phyloP scores from a whole-genome alignment of 148 eudicot species.

The Camellia japonica region DNA sequence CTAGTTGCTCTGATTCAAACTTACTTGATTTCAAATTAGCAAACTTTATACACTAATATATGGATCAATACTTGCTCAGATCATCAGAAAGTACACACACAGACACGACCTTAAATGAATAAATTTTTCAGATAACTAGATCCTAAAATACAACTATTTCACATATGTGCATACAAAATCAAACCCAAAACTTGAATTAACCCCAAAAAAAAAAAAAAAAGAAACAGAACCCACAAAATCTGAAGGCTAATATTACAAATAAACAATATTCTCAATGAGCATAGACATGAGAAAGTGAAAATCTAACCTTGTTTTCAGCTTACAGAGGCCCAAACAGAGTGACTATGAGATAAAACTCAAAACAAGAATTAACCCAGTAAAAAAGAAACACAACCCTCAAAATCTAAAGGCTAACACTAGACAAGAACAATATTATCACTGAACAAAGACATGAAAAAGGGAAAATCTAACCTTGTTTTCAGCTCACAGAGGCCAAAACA shows the following conservation, averaged over 20 bases:
- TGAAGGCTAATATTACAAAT: not conserved
- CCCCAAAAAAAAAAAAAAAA: not conserved
- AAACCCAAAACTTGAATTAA: not conserved
- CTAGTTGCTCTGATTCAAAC: not conserved
- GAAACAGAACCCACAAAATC: conserved; percentile 5
- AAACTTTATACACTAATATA: not conserved
- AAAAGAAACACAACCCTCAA: conserved; percentile 3
- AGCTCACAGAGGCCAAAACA: conserved; percentile 6
- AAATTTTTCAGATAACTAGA: not conserved
- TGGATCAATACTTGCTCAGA: not conserved
- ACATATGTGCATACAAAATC: not conserved
- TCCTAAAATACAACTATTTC: not conserved
- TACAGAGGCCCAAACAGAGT: conserved; percentile 6
- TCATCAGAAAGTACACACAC: not conserved
- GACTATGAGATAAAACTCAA: not conserved
- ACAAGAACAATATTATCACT: not conserved
- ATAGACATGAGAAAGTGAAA: conserved; percentile 3
- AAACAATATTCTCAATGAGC: not conserved
- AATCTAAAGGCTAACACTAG: not conserved
- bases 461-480: conserved; percentile 14
- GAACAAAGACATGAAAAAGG: not conserved
- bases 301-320: conserved; percentile 14
- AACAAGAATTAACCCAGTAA: not conserved
- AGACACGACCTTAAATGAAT: not conserved
- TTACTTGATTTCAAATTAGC: not conserved